Conservation (phyloP, 1,139 yeast species). For the Kodamaea anthophila region DNA sequence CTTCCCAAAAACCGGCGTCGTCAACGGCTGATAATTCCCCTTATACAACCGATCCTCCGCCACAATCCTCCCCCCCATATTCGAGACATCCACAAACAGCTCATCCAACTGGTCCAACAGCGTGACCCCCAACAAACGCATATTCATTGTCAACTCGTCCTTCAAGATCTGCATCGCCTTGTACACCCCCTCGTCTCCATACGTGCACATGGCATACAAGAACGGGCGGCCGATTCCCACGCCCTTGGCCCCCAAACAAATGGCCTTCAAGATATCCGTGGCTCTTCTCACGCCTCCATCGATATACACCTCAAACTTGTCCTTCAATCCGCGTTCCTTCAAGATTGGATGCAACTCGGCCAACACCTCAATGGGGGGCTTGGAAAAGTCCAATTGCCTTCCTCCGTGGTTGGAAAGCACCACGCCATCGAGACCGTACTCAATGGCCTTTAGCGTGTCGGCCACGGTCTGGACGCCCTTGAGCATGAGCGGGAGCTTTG, state of each 20-base stretch:
- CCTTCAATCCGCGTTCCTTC: conserved; percentile 36
- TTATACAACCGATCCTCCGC: conserved; percentile 35
- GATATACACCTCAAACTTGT: conserved; percentile 48
- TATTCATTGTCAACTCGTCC: conserved; percentile 79
- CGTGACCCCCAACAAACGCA: conserved; percentile 80
- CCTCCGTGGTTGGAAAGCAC: conserved; percentile 73
- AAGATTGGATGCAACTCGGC: conserved; percentile 58
- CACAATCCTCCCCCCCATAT: conserved; percentile 13
- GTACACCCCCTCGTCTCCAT: conserved; percentile 74
- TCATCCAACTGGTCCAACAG: conserved; percentile 58
- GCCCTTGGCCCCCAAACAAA: conserved; percentile 65
- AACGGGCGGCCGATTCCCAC: conserved; percentile 74
- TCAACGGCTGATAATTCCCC: conserved; percentile 35
- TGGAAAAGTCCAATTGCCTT: conserved; percentile 61
- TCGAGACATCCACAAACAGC: conserved; percentile 26
- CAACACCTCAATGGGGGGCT: conserved; percentile 62
- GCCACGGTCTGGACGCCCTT: conserved; percentile 71
- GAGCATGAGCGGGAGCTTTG: conserved; percentile 60
- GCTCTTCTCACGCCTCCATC: conserved; percentile 72
- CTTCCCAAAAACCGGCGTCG: conserved; percentile 26
- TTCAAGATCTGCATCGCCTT: conserved; percentile 72
- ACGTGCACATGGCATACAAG: conserved; percentile 63
- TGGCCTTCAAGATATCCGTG: conserved; percentile 59
- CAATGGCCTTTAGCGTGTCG: conserved; percentile 60
- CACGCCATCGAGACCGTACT: conserved; percentile 57